A percentile compares a stretch with the other conserved stretches of the same genome.
Evolutionary conservation across 768 basidiomycete species (phyloP).

Genomic region (Pleurotus giganteus): DNA sequence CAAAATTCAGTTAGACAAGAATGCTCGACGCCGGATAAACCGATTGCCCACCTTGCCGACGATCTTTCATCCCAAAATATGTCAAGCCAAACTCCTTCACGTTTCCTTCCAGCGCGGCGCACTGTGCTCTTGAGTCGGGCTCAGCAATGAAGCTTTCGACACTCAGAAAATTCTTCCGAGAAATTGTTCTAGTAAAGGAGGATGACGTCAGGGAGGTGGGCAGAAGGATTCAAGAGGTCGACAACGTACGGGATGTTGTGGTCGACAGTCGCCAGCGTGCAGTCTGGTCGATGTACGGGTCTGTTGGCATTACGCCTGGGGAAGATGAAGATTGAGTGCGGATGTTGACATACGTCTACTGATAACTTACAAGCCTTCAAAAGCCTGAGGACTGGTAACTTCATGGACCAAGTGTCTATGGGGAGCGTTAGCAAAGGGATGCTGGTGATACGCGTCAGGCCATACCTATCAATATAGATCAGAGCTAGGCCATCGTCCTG

Average conservation of each 20-base stretch:
- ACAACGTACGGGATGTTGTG: constrained; percentile 79
- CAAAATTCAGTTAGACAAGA: constrained; percentile 16
- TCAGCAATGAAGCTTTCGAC: constrained; percentile 76
- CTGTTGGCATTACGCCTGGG: constrained; percentile 69
- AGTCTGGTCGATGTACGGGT: constrained; percentile 80
- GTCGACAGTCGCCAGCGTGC: constrained; percentile 86
- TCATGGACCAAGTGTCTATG: constrained; percentile 73
- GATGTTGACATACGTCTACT: background rate
- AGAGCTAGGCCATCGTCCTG: constrained; percentile 78
- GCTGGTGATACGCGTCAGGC: background rate
- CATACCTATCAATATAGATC: constrained; percentile 80
- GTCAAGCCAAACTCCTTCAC: constrained; percentile 90
- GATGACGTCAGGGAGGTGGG: constrained; percentile 7
- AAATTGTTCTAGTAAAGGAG: constrained; percentile 50
- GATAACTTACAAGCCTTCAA: constrained; percentile 72
- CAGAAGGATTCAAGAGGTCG: background rate
- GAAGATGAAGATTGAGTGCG: background rate
- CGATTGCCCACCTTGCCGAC: constrained; percentile 66
- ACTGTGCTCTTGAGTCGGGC: constrained; percentile 84
- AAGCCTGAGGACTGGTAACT: constrained; percentile 93
- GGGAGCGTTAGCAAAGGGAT: constrained; percentile 12
- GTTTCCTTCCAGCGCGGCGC: constrained; percentile 80
- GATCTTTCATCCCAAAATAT: constrained; percentile 89
- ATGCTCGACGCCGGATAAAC: constrained; percentile 2
- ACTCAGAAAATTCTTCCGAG: constrained; percentile 72